Base-by-base conservation (phyloP, 2,329 filamentous ascomycete species). In the Aspergillus eucalypticola region DNA sequence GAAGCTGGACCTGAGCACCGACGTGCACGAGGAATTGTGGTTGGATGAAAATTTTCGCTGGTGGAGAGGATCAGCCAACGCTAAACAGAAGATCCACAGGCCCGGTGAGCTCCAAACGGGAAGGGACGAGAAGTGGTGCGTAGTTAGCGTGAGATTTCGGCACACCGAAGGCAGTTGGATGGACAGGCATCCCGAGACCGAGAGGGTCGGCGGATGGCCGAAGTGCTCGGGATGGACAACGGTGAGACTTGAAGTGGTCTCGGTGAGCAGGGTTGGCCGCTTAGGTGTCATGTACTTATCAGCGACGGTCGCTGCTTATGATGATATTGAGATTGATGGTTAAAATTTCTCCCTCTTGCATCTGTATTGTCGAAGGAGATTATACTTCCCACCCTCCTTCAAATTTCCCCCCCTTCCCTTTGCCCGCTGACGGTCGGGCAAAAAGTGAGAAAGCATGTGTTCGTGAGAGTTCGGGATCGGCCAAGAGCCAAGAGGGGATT, bases 71-170 rank as follows among this genome's bases (percentile, higher is more conserved):
- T 29, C 46, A 50, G 15, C n/a, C 23, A 25, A 29, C 23, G 17
- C 46, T 50, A 50, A 58, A 15, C 23, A 35, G n/a, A 41, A 38
- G 51, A 44, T 60, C 58, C 58, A 60, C 58, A 35, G 35, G 38
- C 25, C 32, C 59, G 59, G 59, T 60, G 59, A 60, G 59, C 59
- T 54, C 11, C 41, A 60, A 60, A 54, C 54, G 59, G 59, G 59
- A 58, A 29, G 54, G 59, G 44, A 29, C n/a, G 17, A 38, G 23
- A 21, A 25, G 23, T 49, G 38, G 21, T 42, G n/a, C 27, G n/a
- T 38, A 8, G 35, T 35, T 35, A 35, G 32, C 32, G 21, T 46
- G 25, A 39, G 32, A 35, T 35, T 23, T 52, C 39, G 58, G 54
- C 39, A 55, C 39, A 27, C 53, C 53, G 53, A 55, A 27, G 15